Evolutionary conservation across 2,329 filamentous ascomycete species (phyloP).

Genomic region (Orbilia oligospora): DNA sequence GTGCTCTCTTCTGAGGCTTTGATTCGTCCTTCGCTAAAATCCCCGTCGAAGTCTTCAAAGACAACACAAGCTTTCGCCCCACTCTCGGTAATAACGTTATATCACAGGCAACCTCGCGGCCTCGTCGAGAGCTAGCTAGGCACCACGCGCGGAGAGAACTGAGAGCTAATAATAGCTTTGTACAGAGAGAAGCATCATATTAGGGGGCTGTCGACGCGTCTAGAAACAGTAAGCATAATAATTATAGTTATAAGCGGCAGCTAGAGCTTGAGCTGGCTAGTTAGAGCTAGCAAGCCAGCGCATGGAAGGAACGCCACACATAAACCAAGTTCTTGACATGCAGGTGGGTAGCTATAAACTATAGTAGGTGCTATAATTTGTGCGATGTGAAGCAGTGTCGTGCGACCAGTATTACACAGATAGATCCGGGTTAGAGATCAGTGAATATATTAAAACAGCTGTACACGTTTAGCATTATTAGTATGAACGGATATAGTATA

Average conservation of each 20-base stretch:
- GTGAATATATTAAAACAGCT: no score
- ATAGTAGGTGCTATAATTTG: neutral
- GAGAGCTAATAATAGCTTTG: neutral
- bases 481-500: no score
- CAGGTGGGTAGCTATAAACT: neutral
- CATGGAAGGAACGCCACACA: neutral
- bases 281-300: neutral
- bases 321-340: neutral
- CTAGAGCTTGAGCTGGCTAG: no score
- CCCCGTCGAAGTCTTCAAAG: neutral
- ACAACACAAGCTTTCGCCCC: slow-evolving; percentile 19
- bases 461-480: no score
- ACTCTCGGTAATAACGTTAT: slow-evolving; percentile 13
- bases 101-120: neutral
- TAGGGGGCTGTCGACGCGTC: no score
- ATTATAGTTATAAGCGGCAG: no score
- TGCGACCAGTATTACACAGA: neutral
- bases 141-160: neutral
- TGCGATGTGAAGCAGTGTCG: neutral
- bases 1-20: slow-evolving; percentile 11
- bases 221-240: no score
- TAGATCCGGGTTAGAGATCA: no score
- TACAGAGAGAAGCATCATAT: neutral
- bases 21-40: slow-evolving; percentile 12
- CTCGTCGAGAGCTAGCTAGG: neutral